Conservation (phyloP, 2,329 filamentous ascomycete species). For the Monosporascus ibericus region DNA sequence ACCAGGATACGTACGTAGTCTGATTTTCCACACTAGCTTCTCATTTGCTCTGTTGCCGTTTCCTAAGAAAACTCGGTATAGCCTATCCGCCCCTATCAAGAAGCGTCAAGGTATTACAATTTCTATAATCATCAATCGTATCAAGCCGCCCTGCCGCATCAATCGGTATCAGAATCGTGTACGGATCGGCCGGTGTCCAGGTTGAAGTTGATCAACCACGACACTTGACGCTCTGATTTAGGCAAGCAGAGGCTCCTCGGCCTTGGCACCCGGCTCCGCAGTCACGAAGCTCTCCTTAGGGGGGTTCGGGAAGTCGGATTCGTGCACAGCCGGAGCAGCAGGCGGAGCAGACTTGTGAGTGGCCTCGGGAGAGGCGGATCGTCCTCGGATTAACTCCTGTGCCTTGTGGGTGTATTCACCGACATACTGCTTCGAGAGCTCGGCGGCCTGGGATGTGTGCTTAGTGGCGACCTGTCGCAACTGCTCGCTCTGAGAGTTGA, state of each 20-base stretch:
- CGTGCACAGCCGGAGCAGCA: constrained; percentile 23
- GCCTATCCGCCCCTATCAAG: constrained; percentile 7
- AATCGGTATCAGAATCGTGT: constrained; percentile 8
- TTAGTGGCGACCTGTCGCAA: constrained; percentile 56
- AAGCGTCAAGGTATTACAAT: constrained; percentile 10
- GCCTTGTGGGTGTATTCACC: constrained; percentile 64
- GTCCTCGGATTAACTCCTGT: constrained; percentile 54
- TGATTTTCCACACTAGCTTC: background rate
- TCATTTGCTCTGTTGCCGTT: constrained; percentile 1
- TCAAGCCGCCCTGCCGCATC: constrained; percentile 14
- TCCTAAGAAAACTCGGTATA: constrained; percentile 12
- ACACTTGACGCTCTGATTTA: constrained; percentile 14
- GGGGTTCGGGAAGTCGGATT: constrained; percentile 43
- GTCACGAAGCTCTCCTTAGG: constrained; percentile 25
- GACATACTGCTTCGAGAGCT: constrained; percentile 61
- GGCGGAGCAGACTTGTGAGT: constrained; percentile 30
- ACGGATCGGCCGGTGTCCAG: constrained; percentile 1
- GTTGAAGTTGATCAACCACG: background rate
- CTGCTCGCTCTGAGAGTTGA: constrained; percentile 58
- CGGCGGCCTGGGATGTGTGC: constrained; percentile 57
- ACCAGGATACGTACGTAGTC: background rate
- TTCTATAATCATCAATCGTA: constrained; percentile 20
- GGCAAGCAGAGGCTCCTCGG: constrained; percentile 26
- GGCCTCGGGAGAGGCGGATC: constrained; percentile 35
- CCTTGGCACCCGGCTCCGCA: constrained; percentile 24